Base-by-base conservation (phyloP, 2,329 filamentous ascomycete genomes). In the Colletotrichum eleusines region DNA sequence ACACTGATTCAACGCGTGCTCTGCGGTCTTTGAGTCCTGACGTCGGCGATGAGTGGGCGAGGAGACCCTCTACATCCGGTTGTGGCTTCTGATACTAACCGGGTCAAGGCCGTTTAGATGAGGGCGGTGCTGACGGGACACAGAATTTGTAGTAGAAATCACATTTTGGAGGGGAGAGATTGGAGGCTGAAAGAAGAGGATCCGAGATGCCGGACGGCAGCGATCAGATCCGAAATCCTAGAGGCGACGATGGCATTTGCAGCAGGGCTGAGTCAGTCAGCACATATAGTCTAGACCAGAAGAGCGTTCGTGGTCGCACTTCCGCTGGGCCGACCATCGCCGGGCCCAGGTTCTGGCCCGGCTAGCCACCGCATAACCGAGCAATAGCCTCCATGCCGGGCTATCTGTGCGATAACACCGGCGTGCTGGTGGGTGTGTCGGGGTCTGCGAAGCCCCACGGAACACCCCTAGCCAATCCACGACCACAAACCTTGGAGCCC, bases 181-280 rank as follows among this genome's bases (percentile, higher is more conserved):
- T 42, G 40, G 18, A 42, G 40, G 6, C 40, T 42, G 40, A 18
- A 40, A 16, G 40, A 20, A 42, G 16, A 42, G 18, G 1, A 11
- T 40, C 40, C 18, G 40, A 20, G 33, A 9, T 35, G 33, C 11
- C 9, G 6, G 9, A 42, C 2, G 40, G 40, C 16, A 20, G 18
- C 18, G 18, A 20, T 42, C 38, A 1, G 38, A 40, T 40, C 35
- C 9, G 14, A 40, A 40, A 40, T 40, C 38, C 12, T 16, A 16
- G 16, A 16, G 14, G 14, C 3, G 38, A 18, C 40, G 6, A 42
- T 7, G 85, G 38, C 84, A 81, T 26, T 86, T 48, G 78, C 84
- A 88, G 73, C 75, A 84, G n/a, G 76, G 84, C 42, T 85, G 82
- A 82, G 79, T 84, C 38, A 78, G 81, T 67, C 81, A 77, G 33